Evolutionary conservation across 1,284 basidiomycete genomes (phyloP).

Genomic region (Inonotus obliquus): DNA sequence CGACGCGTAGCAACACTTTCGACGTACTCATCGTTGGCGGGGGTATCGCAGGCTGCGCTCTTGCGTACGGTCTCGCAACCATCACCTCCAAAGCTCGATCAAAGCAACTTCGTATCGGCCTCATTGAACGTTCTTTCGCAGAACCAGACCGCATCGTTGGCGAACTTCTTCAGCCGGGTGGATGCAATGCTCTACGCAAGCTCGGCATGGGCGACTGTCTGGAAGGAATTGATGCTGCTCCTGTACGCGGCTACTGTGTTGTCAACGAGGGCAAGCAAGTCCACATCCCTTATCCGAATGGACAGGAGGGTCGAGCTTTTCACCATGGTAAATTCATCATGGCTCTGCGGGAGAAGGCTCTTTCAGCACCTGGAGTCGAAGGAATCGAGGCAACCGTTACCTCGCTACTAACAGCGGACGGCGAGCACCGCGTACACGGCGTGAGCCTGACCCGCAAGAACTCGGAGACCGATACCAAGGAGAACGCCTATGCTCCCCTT

Average conservation of each 20-base stretch:
- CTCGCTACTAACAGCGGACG: conserved; percentile 61
- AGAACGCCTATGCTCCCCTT: conserved; percentile 65
- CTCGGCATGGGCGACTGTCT: conserved; percentile 77
- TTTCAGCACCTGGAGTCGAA: conserved; percentile 55
- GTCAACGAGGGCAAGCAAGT: conserved; percentile 64
- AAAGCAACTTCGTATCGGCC: conserved; percentile 68
- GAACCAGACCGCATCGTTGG: conserved; percentile 98
- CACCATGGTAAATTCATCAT: conserved; percentile 95
- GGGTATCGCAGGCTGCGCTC: conserved; percentile 78
- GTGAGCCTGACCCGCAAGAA: conserved; percentile 48
- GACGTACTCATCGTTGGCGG: conserved; percentile 87
- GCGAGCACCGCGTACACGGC: conserved; percentile 56
- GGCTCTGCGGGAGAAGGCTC: conserved; percentile 68
- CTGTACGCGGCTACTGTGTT: conserved; percentile 86
- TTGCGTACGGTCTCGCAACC: conserved; percentile 68
- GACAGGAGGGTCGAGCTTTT: conserved; percentile 74
- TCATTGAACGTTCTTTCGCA: conserved; percentile 84
- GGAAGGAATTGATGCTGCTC: conserved; percentile 85
- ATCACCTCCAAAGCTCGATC: conserved; percentile 35
- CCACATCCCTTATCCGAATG: conserved; percentile 85
- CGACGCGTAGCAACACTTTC: conserved; percentile 33
- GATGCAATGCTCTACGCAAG: conserved; percentile 70
- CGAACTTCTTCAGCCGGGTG: conserved; percentile 94
- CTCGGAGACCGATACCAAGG: conserved; percentile 33
- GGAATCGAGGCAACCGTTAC: conserved; percentile 82